A percentile compares a stretch with the other conserved stretches of the same genome.
These are phyloP conservation scores for Phytophthora sojae DNA, from an alignment of 352 stramenopile genomes.

Conservation along the genomic window DNA sequence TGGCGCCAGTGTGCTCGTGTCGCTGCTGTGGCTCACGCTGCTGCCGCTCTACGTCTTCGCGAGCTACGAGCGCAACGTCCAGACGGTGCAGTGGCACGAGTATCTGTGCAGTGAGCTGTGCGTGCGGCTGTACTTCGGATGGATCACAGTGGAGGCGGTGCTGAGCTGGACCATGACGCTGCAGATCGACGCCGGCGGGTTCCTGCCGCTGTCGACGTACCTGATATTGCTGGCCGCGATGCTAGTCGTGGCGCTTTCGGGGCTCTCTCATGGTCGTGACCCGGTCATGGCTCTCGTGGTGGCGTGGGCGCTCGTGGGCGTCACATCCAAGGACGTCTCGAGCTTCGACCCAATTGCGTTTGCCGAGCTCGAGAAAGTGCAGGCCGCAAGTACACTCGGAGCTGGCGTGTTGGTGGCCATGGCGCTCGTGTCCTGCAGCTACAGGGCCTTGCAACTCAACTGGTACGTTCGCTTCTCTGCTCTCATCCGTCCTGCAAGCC, in stretches of 20 bases:
- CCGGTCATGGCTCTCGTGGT: constrained; percentile 63
- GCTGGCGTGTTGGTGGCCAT: constrained; percentile 40
- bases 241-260: constrained; percentile 49
- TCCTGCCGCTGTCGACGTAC: constrained; percentile 53
- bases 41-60: constrained; percentile 74
- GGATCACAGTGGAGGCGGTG: constrained; percentile 59
- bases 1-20: constrained; percentile 53
- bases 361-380: constrained; percentile 49
- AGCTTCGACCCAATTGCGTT: constrained; percentile 26
- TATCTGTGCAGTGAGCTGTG: constrained; percentile 70
- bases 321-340: constrained; percentile 52
- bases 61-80: constrained; percentile 54
- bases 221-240: constrained; percentile 55
- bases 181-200: constrained; percentile 46
- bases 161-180: constrained; percentile 66
- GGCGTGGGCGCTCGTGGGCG: constrained; percentile 55
- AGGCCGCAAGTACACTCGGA: constrained; percentile 48
- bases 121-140: constrained; percentile 73
- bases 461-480: constrained; percentile 29
- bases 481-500: constrained; percentile 12
- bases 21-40: constrained; percentile 65
- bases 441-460: constrained; percentile 32
- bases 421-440: constrained; percentile 42
- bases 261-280: constrained; percentile 59
- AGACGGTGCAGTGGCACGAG: constrained; percentile 58